phyloP scores from a whole-genome alignment of 768 basidiomycete genomes.

The Arthromyces matolae region DNA sequence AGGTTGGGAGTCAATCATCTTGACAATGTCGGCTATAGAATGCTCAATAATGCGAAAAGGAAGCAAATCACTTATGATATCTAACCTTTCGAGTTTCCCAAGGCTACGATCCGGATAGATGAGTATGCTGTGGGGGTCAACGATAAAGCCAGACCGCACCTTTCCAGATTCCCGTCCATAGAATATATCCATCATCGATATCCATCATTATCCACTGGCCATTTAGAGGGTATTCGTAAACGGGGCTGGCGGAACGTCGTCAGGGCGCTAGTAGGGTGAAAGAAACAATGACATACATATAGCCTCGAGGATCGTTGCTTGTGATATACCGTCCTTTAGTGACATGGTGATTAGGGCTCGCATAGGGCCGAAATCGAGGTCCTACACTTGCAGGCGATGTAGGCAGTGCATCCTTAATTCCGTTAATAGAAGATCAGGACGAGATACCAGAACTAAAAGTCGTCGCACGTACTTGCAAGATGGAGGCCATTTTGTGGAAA shows the following conservation, averaged over 20 bases:
- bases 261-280: background rate
- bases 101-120: constrained; percentile 40
- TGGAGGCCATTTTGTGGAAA: constrained; percentile 37
- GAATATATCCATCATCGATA: constrained; percentile 86
- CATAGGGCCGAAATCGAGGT: constrained; percentile 62
- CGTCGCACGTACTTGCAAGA: constrained; percentile 38
- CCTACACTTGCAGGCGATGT: constrained; percentile 35
- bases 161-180: constrained; percentile 96
- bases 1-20: constrained; percentile 89
- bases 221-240: constrained; percentile 86
- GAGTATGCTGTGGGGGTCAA: constrained; percentile 9
- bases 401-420: constrained; percentile 41
- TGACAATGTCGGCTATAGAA: constrained; percentile 78
- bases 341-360: constrained; percentile 75
- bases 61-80: constrained; percentile 3
- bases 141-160: constrained; percentile 39
- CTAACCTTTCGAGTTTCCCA: constrained; percentile 85
- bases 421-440: constrained; percentile 2
- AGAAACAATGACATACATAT: constrained; percentile 55
- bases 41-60: constrained; percentile 14
- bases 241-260: constrained; percentile 45
- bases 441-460: background rate
- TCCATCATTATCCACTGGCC: constrained; percentile 97
- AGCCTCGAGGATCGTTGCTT: constrained; percentile 83
- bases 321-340: constrained; percentile 87